Evolutionary conservation across 768 basidiomycete genomes (phyloP).

Genomic region (Boletus subcaerulescens): DNA sequence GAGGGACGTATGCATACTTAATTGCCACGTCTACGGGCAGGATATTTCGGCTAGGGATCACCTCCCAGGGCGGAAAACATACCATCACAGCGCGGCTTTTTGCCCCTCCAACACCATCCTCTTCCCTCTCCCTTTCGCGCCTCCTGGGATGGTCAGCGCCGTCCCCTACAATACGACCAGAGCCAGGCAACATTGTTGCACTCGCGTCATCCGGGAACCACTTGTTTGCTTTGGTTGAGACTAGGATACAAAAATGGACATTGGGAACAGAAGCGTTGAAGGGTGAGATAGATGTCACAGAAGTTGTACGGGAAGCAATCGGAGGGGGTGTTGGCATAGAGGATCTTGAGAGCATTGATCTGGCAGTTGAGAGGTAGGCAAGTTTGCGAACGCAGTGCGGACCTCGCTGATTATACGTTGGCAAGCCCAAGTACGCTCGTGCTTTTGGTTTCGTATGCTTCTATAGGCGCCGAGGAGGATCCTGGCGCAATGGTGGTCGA

Average conservation of each 20-base stretch:
- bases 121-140: conserved; percentile 42
- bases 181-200: conserved; percentile 62
- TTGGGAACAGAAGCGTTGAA: conserved; percentile 52
- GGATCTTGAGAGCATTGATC: conserved; percentile 73
- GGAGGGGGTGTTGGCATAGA: conserved; percentile 45
- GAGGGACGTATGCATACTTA: conserved; percentile 40
- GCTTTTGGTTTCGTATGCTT: conserved; percentile 67
- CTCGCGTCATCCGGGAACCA: conserved; percentile 53
- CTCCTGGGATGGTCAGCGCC: conserved; percentile 42
- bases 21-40: conserved; percentile 65
- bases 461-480: conserved; percentile 42
- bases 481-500: conserved; percentile 33
- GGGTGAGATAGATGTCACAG: conserved; percentile 54
- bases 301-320: conserved; percentile 46
- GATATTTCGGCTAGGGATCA: conserved; percentile 60
- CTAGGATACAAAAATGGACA: conserved; percentile 66
- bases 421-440: conserved; percentile 51
- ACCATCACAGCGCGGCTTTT: conserved; percentile 59
- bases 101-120: conserved; percentile 45
- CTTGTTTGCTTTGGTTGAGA: conserved; percentile 68
- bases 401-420: conserved; percentile 11
- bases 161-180: conserved; percentile 38
- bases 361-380: conserved; percentile 57
- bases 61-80: conserved; percentile 67
- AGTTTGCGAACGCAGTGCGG: neutral